Conservation (phyloP, 352 stramenopile species). For the Salisapilia sapeloensis region DNA sequence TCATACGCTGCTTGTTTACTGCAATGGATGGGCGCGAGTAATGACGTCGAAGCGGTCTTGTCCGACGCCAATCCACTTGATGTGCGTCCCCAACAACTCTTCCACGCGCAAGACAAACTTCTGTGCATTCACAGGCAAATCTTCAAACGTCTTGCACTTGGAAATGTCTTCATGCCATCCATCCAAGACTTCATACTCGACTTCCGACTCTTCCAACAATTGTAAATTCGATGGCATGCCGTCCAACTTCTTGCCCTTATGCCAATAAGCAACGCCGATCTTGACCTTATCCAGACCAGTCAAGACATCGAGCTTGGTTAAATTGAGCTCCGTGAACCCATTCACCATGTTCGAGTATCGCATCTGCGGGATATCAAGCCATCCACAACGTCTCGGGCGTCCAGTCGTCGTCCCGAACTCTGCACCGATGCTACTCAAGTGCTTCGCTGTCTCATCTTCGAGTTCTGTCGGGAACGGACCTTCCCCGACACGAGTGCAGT, state of each 20-base stretch:
- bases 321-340: constrained; percentile 93
- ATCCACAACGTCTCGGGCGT: constrained; percentile 93
- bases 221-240: constrained; percentile 92
- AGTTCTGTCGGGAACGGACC: constrained; percentile 98
- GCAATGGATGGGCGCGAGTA: constrained; percentile 57
- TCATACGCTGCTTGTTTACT: constrained; percentile 7
- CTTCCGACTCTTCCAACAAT: constrained; percentile 82
- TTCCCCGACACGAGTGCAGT: constrained; percentile 97
- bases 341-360: constrained; percentile 89
- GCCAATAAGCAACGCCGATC: constrained; percentile 91
- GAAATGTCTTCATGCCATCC: constrained; percentile 96
- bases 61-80: constrained; percentile 97
- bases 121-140: constrained; percentile 90
- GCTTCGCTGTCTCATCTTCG: constrained; percentile 78
- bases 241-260: constrained; percentile 87
- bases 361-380: constrained; percentile 96
- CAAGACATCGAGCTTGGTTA: constrained; percentile 99
- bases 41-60: constrained; percentile 93
- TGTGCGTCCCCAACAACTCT: constrained; percentile 90
- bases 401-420: constrained; percentile 98
- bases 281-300: constrained; percentile 93
- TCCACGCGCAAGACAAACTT: constrained; percentile 96
- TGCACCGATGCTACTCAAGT: constrained; percentile 84
- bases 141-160: constrained; percentile 91
- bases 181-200: constrained; percentile 90